Conservation (phyloP, 2,329 filamentous ascomycete species). For the Clarireedia sp. region DNA sequence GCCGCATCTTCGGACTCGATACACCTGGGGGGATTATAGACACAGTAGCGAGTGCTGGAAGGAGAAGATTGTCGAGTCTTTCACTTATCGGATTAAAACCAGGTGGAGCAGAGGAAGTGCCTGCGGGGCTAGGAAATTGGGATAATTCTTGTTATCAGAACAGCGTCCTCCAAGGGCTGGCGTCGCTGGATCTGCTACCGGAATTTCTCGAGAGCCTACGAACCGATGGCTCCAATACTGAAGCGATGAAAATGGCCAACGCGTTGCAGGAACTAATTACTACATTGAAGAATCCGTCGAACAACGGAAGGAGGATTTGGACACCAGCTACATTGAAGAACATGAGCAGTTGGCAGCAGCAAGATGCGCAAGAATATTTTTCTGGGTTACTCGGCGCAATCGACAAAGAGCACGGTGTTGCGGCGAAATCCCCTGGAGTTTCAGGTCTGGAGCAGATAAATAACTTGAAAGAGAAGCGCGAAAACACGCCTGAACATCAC, state of each 20-base stretch:
- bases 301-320: conserved; percentile 73
- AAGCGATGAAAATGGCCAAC: conserved; percentile 28
- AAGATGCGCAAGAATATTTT: conserved; percentile 97
- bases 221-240: conserved; percentile 15
- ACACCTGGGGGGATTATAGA: conserved; percentile 44
- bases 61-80: conserved; percentile 46
- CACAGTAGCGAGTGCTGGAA: conserved; percentile 50
- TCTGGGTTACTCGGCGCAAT: conserved; percentile 81
- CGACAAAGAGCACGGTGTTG: conserved; percentile 63
- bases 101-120: conserved; percentile 36
- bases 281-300: conserved; percentile 60
- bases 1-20: conserved; percentile 54
- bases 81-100: conserved; percentile 28
- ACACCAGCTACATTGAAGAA: conserved; percentile 75
- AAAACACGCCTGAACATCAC: conserved; percentile 6
- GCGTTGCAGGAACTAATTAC: conserved; percentile 49
- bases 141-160: conserved; percentile 99
- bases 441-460: conserved; percentile 22
- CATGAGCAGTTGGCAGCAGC: conserved; percentile 92
- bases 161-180: conserved; percentile 79
- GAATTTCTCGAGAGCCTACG: conserved; percentile 51
- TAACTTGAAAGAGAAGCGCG: background rate
- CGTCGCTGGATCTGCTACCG: conserved; percentile 64
- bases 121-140: conserved; percentile 73
- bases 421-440: conserved; percentile 26